Conservation (phyloP, 1,284 basidiomycete genomes). For the Apiotrichum akiyoshidainum region DNA sequence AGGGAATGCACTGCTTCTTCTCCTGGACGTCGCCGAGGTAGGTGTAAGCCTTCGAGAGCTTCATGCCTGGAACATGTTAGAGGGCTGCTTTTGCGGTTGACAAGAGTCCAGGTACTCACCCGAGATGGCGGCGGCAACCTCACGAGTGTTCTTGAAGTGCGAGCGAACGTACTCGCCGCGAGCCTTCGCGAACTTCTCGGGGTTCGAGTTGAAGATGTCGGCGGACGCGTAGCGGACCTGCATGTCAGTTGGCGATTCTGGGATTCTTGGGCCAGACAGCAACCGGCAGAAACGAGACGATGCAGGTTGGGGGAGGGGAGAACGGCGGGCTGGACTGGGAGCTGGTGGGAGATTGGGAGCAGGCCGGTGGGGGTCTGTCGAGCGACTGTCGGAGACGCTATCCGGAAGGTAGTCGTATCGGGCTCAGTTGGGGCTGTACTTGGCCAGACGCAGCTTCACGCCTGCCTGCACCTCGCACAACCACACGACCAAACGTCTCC, state of each 20-base stretch:
- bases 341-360: no score
- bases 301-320: not conserved
- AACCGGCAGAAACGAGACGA: not conserved
- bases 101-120: slow-evolving; percentile 55
- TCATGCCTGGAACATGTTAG: slow-evolving; percentile 66
- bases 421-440: no score
- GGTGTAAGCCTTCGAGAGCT: slow-evolving; percentile 90
- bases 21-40: slow-evolving; percentile 94
- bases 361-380: no score
- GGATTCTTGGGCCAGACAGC: no score
- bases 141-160: slow-evolving; percentile 99
- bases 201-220: slow-evolving; percentile 71
- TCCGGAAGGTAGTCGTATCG: no score
- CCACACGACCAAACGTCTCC: no score
- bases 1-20: slow-evolving; percentile 96
- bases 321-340: no score
- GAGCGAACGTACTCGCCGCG: slow-evolving; percentile 97
- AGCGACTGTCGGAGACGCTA: no score
- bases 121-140: slow-evolving; percentile 81
- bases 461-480: no score
- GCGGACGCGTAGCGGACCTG: slow-evolving; percentile 88
- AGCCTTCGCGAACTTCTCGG: slow-evolving; percentile 89
- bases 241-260: slow-evolving; percentile 4
- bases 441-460: no score
- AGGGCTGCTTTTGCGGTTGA: not conserved